Conservation (phyloP, 75 land plant species). For the Selaginella tamariscina region DNA sequence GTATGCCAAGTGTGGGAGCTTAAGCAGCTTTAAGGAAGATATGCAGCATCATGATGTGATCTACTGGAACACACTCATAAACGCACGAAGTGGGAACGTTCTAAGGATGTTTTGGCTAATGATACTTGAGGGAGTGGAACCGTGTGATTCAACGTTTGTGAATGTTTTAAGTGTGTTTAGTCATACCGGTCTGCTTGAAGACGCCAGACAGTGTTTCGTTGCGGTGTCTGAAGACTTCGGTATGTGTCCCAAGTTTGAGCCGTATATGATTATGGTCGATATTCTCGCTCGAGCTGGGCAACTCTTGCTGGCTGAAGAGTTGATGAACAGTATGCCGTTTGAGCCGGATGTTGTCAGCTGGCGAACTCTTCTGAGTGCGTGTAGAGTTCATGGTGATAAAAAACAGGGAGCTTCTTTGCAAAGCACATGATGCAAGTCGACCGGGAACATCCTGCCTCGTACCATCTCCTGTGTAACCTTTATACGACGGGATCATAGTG, state of each 20-base stretch:
- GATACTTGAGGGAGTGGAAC: not conserved
- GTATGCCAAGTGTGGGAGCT: not conserved
- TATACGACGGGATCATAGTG: too few relatives aligned
- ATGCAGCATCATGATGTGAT: not conserved
- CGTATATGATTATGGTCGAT: not conserved
- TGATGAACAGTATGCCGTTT: not conserved
- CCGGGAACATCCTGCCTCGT: constrained; percentile 2
- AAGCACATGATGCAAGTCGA: not conserved
- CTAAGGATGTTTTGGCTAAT: not conserved
- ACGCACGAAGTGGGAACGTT: not conserved
- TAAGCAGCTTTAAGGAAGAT: not conserved
- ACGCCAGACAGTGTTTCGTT: not conserved
- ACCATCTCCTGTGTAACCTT: too few relatives aligned
- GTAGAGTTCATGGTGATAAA: not conserved
- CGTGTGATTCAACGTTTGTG: not conserved
- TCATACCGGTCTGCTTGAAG: not conserved
- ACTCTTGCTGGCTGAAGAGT: not conserved
- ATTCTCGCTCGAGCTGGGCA: not conserved
- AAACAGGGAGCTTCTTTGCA: not conserved
- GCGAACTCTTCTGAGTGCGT: not conserved
- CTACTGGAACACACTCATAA: not conserved
- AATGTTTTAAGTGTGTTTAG: not conserved
- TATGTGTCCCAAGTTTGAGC: not conserved
- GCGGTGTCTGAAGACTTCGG: not conserved
- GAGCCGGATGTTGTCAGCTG: not conserved